A percentile compares a stretch with the other conserved stretches of the same genome.
phyloP scores from a whole-genome alignment of 148 eudicot genomes.

The Rhododendron williamsianum region DNA sequence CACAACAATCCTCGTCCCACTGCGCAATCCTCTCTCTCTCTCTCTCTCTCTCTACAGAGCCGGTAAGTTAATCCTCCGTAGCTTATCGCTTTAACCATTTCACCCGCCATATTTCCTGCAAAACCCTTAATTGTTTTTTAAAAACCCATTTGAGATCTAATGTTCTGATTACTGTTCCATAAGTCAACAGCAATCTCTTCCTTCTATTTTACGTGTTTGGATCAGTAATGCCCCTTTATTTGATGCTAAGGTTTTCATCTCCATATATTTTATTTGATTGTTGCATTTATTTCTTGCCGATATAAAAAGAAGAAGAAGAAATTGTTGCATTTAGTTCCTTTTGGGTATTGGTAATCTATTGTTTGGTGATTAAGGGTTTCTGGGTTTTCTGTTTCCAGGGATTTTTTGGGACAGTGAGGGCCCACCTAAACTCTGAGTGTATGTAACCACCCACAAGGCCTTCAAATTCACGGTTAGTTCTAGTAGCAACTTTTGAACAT shows the following conservation, averaged over 20 bases:
- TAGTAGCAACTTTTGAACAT: neutral
- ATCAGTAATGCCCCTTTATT: neutral
- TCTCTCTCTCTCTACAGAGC: neutral
- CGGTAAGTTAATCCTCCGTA: neutral
- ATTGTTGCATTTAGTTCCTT: neutral
- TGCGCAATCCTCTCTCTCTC: neutral
- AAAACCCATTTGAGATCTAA: neutral
- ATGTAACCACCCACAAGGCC: neutral
- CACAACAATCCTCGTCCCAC: neutral
- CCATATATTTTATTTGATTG: neutral
- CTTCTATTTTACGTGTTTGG: neutral
- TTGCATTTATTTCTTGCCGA: too few species aligned
- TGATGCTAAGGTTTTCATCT: neutral
- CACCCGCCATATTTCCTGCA: neutral
- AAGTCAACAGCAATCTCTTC: neutral
- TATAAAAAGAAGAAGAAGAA: too few species aligned
- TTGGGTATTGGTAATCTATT: neutral
- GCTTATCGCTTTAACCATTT: neutral
- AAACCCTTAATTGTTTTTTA: neutral
- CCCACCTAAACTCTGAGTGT: neutral
- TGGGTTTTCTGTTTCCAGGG: neutral
- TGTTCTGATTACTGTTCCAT: neutral
- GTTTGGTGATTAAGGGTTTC: neutral
- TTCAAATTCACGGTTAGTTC: constrained; percentile 1
- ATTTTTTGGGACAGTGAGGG: too few species aligned